Base-by-base conservation (phyloP, 2,329 filamentous ascomycete species). In the Teratosphaeria destructans region DNA sequence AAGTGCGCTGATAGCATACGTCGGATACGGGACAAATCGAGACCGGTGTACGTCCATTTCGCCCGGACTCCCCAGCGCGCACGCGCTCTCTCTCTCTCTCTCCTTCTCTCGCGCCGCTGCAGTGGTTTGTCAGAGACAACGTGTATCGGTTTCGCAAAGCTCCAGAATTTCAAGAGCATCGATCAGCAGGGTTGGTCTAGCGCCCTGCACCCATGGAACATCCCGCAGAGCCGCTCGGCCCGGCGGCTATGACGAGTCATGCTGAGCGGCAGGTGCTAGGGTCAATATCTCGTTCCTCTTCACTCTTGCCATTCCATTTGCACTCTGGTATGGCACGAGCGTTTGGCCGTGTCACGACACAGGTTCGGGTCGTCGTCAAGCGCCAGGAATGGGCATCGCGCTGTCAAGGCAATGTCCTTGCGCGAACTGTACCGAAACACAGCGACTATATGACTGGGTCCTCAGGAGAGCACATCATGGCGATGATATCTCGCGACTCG, bases 11-110 rank as follows among this genome's bases (percentile, higher is more conserved):
- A 99, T 96, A 60, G 91, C 87, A 61, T 90, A 90, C 7, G 90
- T 88, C 65, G 91, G 90, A 76, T 89, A 97, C 49, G 89, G 89
- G 67, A 99, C 88, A 77, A 99, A 99, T 72, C 94, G 90, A 72
- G 92, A 95, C 70, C 94, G 90, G 79, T 99, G 94, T 72, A 99
- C 87, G 77, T 97, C 93, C 93, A 97, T 96, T 55, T 67, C 27
- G 43, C 19, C n/a, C 1, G 6, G 3, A 6, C 19, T 23, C 43
- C 43, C 43, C 43, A 23, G 19, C 43, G 23, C 23, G 23, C 23
- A 2, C 23, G 23, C 23, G 23, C 23, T 23, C 23, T 2, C 23
- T 23, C 23, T 23, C 23, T 23, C 2, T 32, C 19, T 19, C 19
- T 19, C 19, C 19, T 19, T 19, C 29, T 32, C 29, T 32, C 29